A percentile compares a stretch with the other conserved stretches of the same genome.
Conservation (phyloP, 2,329 filamentous ascomycete species). For the Penicillium sp. region DNA sequence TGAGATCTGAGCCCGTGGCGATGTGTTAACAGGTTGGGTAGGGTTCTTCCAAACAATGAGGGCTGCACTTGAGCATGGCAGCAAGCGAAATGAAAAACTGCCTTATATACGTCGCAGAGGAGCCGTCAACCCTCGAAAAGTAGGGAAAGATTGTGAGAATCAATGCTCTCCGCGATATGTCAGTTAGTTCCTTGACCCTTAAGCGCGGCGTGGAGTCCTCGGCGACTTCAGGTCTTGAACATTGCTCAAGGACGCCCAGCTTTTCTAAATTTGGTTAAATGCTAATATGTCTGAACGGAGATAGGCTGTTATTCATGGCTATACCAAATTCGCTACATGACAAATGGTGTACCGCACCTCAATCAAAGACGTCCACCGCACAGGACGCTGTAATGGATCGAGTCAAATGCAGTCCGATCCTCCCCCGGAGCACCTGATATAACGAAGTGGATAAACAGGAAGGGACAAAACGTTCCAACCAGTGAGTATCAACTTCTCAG, state of each 20-base stretch:
- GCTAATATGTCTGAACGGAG: not conserved
- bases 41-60: not conserved
- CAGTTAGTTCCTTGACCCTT: not conserved
- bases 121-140: not conserved
- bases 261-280: not conserved
- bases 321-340: slow-evolving; percentile 15
- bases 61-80: not conserved
- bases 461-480: slow-evolving; percentile 41
- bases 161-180: not conserved
- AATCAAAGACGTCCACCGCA: slow-evolving; percentile 34
- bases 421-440: slow-evolving; percentile 35
- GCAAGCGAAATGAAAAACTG: not conserved
- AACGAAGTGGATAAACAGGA: slow-evolving; percentile 29
- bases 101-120: not conserved
- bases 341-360: slow-evolving; percentile 34
- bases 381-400: slow-evolving; percentile 32
- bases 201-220: not conserved
- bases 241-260: not conserved
- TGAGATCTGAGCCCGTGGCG: not conserved
- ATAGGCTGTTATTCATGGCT: slow-evolving; percentile 11
- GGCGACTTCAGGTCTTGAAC: not conserved
- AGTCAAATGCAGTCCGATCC: slow-evolving; percentile 34
- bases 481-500: slow-evolving; percentile 31
- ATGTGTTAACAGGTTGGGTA: not conserved
- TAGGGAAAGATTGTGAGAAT: not conserved